Conservation (phyloP, 2,329 filamentous ascomycete species). For the Alternaria sp. region DNA sequence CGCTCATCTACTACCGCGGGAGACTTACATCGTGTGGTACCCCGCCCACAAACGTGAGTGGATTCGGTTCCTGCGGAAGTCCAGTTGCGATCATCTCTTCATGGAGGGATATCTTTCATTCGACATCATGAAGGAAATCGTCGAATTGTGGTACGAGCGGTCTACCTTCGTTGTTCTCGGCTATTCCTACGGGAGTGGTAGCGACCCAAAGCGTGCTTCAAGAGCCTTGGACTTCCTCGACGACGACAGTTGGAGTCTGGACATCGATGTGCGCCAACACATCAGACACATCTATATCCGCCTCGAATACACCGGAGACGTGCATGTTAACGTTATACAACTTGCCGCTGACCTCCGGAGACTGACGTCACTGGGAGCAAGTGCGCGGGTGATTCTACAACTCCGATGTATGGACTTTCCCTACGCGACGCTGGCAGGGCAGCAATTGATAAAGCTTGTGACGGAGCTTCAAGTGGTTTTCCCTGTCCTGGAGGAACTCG, state of each 20-base stretch:
- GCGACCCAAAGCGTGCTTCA: not conserved
- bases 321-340: not conserved
- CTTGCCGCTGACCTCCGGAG: not conserved
- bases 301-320: not conserved
- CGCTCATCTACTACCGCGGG: not conserved
- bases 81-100: not conserved
- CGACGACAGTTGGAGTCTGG: not conserved
- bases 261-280: not conserved
- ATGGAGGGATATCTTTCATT: rapidly evolving
- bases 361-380: not conserved
- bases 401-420: not conserved
- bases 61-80: rapidly evolving
- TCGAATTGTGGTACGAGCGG: not conserved
- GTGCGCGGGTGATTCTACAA: not conserved
- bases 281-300: not conserved
- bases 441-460: not conserved
- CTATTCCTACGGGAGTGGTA: not conserved
- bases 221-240: not conserved
- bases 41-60: too few species aligned
- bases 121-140: not conserved
- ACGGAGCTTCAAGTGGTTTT: rapidly evolving
- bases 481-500: not conserved
- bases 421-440: rapidly evolving
- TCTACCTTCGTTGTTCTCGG: not conserved
- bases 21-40: not conserved